phyloP scores from a whole-genome alignment of 2,329 filamentous ascomycete species.

The Aspergillus sp. region DNA sequence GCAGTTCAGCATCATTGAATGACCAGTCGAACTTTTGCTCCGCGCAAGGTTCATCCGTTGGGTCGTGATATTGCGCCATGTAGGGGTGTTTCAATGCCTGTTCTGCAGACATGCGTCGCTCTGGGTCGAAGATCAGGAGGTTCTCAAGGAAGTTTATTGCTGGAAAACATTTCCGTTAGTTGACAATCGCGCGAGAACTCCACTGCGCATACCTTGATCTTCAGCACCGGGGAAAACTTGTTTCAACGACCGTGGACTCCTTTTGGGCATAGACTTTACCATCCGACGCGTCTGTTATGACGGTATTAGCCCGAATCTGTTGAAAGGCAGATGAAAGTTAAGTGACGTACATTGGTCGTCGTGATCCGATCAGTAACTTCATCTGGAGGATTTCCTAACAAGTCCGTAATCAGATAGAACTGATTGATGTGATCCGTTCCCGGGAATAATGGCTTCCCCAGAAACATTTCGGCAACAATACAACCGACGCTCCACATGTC shows the following conservation, averaged over 20 bases:
- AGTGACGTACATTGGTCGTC: constrained; percentile 78
- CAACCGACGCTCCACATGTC: constrained; percentile 99
- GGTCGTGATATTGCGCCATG: constrained; percentile 94
- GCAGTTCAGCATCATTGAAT: constrained; percentile 95
- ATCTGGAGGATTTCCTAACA: constrained; percentile 92
- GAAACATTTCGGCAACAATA: constrained; percentile 99
- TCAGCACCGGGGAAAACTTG: constrained; percentile 87
- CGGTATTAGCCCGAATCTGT: neutral
- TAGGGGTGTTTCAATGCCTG: constrained; percentile 89
- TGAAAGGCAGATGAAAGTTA: no score
- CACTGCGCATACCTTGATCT: neutral
- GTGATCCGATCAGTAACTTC: constrained; percentile 99
- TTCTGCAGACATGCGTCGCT: constrained; percentile 84
- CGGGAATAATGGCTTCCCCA: constrained; percentile 96
- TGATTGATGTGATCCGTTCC: constrained; percentile 99
- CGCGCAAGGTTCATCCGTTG: constrained; percentile 89
- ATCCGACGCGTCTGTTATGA: constrained; percentile 77
- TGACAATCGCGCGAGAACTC: constrained; percentile 79
- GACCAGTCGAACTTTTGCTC: constrained; percentile 99
- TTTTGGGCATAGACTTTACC: constrained; percentile 92
- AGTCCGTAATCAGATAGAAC: constrained; percentile 98
- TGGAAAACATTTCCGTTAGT: constrained; percentile 35
- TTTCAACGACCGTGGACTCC: constrained; percentile 78
- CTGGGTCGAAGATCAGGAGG: constrained; percentile 97
- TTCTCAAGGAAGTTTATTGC: constrained; percentile 91